A percentile compares a stretch with the other conserved stretches of the same genome.
Evolutionary conservation across 2,329 filamentous ascomycete genomes (phyloP).

Genomic region (Colletotrichum orchidophilum): DNA sequence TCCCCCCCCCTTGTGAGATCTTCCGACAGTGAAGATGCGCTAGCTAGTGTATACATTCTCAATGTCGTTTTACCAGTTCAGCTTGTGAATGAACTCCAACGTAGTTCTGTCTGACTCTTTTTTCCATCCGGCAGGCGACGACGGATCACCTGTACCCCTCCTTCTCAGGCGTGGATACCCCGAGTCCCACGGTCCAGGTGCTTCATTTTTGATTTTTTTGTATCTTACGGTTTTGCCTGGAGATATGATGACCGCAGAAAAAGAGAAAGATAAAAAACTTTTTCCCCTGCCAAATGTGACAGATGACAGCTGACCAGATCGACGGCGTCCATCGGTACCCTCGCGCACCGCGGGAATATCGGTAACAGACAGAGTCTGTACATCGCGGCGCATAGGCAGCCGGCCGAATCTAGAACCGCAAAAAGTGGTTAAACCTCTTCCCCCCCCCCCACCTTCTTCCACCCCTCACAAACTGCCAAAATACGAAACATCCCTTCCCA

Average conservation of each 20-base stretch:
- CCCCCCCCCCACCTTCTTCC: background rate
- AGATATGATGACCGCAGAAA: background rate
- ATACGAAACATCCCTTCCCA: slow-evolving; percentile 5
- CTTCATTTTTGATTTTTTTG: background rate
- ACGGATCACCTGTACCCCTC: background rate
- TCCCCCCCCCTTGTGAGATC: background rate
- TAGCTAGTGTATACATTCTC: background rate
- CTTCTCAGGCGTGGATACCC: background rate
- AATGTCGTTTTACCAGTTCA: slow-evolving; percentile 4
- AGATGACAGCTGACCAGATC: slow-evolving; percentile 27
- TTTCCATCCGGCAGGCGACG: background rate
- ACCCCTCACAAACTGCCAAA: background rate
- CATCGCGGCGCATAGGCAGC: background rate
- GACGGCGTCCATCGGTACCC: background rate
- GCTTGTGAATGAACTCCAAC: background rate
- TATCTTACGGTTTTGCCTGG: background rate
- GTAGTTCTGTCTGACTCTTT: background rate
- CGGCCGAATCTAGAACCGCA: slow-evolving; percentile 1
- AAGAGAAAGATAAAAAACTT: too few relatives aligned
- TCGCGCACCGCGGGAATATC: slow-evolving; percentile 17
- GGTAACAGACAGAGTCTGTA: background rate
- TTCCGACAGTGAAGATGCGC: background rate
- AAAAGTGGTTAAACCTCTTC: background rate
- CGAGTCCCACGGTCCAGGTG: background rate
- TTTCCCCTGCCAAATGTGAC: slow-evolving; percentile 2